Evolutionary conservation across 768 basidiomycete genomes (phyloP).

Genomic region (Lentinus tigrinus): DNA sequence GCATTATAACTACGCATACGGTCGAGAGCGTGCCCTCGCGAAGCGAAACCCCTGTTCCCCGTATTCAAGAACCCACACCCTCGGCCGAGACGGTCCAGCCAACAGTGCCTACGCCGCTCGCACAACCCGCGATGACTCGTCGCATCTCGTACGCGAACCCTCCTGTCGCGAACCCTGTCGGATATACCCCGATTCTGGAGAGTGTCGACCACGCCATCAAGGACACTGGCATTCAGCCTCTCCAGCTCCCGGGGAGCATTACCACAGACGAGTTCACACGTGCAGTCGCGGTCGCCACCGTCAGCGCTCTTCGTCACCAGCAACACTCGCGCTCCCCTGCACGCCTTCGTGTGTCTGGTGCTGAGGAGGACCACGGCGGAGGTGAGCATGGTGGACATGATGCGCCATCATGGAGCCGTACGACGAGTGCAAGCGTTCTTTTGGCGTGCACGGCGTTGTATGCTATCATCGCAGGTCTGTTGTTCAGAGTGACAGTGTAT

Average conservation of each 20-base stretch:
- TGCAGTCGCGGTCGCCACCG: conserved; percentile 92
- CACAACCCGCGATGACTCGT: conserved; percentile 3
- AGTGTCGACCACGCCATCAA: conserved; percentile 79
- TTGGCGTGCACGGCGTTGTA: conserved; percentile 89
- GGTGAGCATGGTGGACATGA: conserved; percentile 84
- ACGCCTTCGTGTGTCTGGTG: conserved; percentile 42
- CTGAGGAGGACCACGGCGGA: conserved; percentile 43
- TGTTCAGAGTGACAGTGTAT: not conserved
- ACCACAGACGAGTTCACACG: conserved; percentile 89
- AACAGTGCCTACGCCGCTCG: conserved; percentile 8
- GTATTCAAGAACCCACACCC: not conserved
- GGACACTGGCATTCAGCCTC: conserved; percentile 45
- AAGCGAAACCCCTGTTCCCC: conserved; percentile 34
- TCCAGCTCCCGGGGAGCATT: conserved; percentile 63
- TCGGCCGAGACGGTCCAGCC: conserved; percentile 20
- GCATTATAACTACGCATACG: conserved; percentile 33
- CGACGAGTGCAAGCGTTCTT: conserved; percentile 85
- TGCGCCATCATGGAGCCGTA: conserved; percentile 93
- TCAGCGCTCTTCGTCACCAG: conserved; percentile 84
- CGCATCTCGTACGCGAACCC: conserved; percentile 55
- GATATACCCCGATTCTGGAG: conserved; percentile 67
- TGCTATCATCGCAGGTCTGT: conserved; percentile 91
- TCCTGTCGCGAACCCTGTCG: conserved; percentile 30
- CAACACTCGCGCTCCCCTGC: conserved; percentile 52
- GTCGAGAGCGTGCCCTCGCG: conserved; percentile 34